A percentile compares a stretch with the other conserved stretches of the same genome.
Conservation (phyloP, 495 filamentous ascomycete genomes). For the Penicillium pancosmium region DNA sequence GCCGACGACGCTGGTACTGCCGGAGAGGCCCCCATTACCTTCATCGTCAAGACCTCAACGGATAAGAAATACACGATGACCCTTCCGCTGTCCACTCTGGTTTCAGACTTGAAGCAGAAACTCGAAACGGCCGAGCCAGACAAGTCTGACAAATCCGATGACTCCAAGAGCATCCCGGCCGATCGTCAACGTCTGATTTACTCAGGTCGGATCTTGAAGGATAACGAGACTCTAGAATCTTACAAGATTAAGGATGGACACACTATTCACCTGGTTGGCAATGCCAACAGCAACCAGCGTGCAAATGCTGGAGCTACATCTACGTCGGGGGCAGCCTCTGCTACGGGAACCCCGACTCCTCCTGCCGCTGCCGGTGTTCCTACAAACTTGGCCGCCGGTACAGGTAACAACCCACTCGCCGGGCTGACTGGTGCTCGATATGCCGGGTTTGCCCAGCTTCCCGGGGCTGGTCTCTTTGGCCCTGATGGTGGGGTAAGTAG, state of each 20-base stretch:
- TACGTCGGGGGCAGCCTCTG: constrained; percentile 47
- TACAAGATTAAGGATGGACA: constrained; percentile 98
- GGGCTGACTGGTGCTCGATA: constrained; percentile 92
- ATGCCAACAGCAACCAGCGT: constrained; percentile 84
- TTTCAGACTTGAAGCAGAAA: constrained; percentile 86
- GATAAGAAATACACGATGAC: constrained; percentile 84
- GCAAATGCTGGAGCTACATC: constrained; percentile 59
- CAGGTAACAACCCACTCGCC: constrained; percentile 87
- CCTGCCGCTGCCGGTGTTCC: constrained; percentile 67
- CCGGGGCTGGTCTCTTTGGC: constrained; percentile 87
- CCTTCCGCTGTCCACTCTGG: constrained; percentile 72
- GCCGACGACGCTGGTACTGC: constrained; percentile 49
- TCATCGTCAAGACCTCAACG: constrained; percentile 89
- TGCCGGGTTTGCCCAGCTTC: constrained; percentile 88
- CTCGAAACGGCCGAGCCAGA: constrained; percentile 40
- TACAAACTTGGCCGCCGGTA: constrained; percentile 88
- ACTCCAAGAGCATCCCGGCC: constrained; percentile 73
- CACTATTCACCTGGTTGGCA: constrained; percentile 94
- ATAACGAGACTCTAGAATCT: constrained; percentile 76
- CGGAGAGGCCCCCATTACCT: constrained; percentile 70
- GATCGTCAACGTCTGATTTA: constrained; percentile 96
- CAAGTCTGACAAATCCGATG: constrained; percentile 51
- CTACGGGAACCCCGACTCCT: constrained; percentile 54
- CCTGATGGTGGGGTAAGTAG: constrained; percentile 94
- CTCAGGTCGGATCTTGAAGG: constrained; percentile 94